Conservation (phyloP, 139 green algal genomes). For the Chloropicon primus region DNA sequence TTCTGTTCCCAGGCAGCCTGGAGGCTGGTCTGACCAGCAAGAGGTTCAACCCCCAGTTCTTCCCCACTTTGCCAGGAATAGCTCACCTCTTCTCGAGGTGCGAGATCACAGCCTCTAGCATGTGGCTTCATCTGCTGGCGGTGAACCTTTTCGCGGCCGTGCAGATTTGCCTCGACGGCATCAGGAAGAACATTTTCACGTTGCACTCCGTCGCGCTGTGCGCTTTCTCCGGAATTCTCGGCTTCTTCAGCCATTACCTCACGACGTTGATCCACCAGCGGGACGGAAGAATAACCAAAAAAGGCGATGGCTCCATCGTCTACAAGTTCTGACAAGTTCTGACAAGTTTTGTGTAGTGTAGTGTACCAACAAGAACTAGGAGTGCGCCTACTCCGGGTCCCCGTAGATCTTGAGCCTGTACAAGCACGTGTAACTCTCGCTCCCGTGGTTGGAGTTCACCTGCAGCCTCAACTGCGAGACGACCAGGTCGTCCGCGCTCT, state of each 20-base stretch:
- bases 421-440: neutral
- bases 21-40: constrained; percentile 27
- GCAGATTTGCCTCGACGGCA: constrained; percentile 26
- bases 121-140: constrained; percentile 44
- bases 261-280: neutral
- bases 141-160: constrained; percentile 52
- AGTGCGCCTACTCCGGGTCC: neutral
- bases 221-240: neutral
- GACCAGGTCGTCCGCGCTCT: neutral
- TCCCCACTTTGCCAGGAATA: constrained; percentile 46
- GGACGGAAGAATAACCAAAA: neutral
- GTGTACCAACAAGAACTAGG: too few relatives aligned
- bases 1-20: constrained; percentile 52
- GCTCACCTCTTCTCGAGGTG: constrained; percentile 35
- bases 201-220: neutral
- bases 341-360: too few relatives aligned
- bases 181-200: neutral
- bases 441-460: neutral
- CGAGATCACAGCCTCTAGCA: constrained; percentile 34
- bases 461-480: neutral
- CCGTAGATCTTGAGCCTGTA: neutral
- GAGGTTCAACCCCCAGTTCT: constrained; percentile 45
- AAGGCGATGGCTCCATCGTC: neutral
- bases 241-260: neutral
- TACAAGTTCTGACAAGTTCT: too few relatives aligned